Percentiles rank a stretch among this genome's conserved stretches.
phyloP scores from a whole-genome alignment of 1,284 basidiomycete species.

The Exobasidium cylindrosporum region DNA sequence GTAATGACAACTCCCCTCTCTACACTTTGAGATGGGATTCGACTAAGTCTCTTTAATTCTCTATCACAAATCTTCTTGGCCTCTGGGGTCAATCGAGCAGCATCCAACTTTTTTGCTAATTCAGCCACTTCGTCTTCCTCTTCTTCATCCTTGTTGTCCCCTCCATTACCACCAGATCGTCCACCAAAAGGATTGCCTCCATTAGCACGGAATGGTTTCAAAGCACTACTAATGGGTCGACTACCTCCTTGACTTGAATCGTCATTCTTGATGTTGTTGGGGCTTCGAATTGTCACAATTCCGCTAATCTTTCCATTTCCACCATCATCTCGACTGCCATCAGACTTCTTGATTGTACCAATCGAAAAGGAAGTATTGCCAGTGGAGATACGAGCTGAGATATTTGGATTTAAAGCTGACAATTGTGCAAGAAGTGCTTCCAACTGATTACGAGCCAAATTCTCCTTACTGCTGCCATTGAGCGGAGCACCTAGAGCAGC shows the following conservation, averaged over 20 bases:
- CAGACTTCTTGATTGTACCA: slow-evolving; percentile 16
- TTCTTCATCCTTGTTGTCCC: slow-evolving; percentile 29
- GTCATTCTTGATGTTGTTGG: slow-evolving; percentile 18
- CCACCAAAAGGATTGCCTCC: slow-evolving; percentile 23
- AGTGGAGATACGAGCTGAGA: slow-evolving; percentile 42
- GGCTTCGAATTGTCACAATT: slow-evolving; percentile 39
- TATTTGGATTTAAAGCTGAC: slow-evolving; percentile 41
- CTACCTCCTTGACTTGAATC: slow-evolving; percentile 20
- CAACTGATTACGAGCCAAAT: slow-evolving; percentile 46
- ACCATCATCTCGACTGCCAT: slow-evolving; percentile 20
- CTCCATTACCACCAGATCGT: slow-evolving; percentile 20
- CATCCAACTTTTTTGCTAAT: slow-evolving; percentile 39
- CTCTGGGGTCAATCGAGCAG: slow-evolving; percentile 42
- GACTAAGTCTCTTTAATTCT: slow-evolving; percentile 50
- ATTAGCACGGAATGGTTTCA: slow-evolving; percentile 21
- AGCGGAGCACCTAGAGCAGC: slow-evolving; percentile 40
- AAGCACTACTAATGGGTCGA: slow-evolving; percentile 22
- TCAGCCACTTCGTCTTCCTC: slow-evolving; percentile 50
- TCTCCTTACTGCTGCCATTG: slow-evolving; percentile 40
- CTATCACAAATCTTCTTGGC: slow-evolving; percentile 50
- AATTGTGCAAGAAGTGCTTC: slow-evolving; percentile 47
- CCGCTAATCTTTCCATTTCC: slow-evolving; percentile 26
- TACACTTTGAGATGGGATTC: slow-evolving; percentile 52
- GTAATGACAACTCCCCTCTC: slow-evolving; percentile 54
- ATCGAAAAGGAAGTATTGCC: slow-evolving; percentile 24